These are phyloP conservation scores for Harringtonia aguacate DNA, from an alignment of 2,329 filamentous ascomycete genomes.

Conservation along the genomic window DNA sequence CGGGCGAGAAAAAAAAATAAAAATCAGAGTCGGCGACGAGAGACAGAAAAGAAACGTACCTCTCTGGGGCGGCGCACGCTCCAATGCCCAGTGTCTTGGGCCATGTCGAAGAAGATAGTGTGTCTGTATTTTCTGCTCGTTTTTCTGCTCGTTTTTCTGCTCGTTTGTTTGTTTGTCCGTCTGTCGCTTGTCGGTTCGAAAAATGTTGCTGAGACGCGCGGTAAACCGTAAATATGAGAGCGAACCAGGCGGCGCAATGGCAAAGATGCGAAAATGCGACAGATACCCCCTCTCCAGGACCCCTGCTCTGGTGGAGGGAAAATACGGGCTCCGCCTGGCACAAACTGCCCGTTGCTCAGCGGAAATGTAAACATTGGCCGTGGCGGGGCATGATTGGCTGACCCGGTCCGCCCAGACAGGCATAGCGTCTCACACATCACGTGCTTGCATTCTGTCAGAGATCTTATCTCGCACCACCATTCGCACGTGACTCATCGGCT, in stretches of 20 bases:
- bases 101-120: conserved; percentile 43
- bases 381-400: conserved; percentile 11
- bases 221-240: no score
- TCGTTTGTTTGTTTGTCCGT: no score
- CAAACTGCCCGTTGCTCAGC: conserved; percentile 1
- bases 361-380: conserved; percentile 13
- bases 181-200: no score
- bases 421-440: neutral
- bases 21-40: conserved; percentile 4
- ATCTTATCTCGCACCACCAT: neutral
- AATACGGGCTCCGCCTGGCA: no score
- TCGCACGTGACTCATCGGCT: conserved; percentile 4
- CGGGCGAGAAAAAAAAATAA: conserved; percentile 4
- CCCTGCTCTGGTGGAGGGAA: no score
- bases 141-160: no score
- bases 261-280: neutral
- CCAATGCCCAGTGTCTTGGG: conserved; percentile 79
- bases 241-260: no score
- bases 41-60: conserved; percentile 37
- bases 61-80: conserved; percentile 87
- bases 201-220: no score
- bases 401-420: neutral
- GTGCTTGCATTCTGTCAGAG: neutral
- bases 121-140: neutral
- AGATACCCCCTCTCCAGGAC: no score